Base-by-base conservation (phyloP, 2,329 filamentous ascomycete genomes). In the Ustilaginoidea virens region DNA sequence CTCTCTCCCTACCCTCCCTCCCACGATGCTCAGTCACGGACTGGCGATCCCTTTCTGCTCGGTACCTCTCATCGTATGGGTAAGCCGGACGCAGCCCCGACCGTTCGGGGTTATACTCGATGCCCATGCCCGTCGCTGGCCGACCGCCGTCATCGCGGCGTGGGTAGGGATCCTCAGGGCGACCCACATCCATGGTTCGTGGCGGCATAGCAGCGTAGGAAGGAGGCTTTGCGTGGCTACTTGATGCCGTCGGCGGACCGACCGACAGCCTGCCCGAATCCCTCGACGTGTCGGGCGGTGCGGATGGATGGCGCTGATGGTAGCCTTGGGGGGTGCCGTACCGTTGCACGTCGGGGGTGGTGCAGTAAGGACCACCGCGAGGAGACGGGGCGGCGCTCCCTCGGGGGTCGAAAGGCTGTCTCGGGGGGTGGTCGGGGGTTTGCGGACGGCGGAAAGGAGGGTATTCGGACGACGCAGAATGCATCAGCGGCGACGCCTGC, bases 401-500 rank as follows among this genome's bases (percentile, higher is more conserved):
- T 42, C 65, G 54, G 22, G 52, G 55, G 36, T 60, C 60, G 53
- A 71, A 69, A 31, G 57, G 55, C 41, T 69, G 63, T 26, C 64
- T n/a, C n/a, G n/a, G n/a, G n/a, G n/a, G 59, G 35, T 74, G 72
- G 25, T 83, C 78, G n/a, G 79, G 79, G 0, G 78, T 83, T 33
- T 80, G 73, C 3, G 78, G 78, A 35, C 77, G 63, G 36, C 75
- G 64, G 47, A 68, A 77, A 5, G 66, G 61, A 29, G 56, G 58
- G 35, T 78, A 77, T 12, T 80, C 74, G 35, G 69, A 52, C 1
- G 63, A 57, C 3, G 63, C 53, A 16, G 61, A 60, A 33, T 61
- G 63, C 56, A 72, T 63, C 23, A 63, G 55, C 4, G 68, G 68
- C 10, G 68, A 73, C 2, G 63, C 63, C 34, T 71, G 66, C 3